Evolutionary conservation across 2,329 filamentous ascomycete genomes (phyloP).

Genomic region (Fusarium oligoseptatum): DNA sequence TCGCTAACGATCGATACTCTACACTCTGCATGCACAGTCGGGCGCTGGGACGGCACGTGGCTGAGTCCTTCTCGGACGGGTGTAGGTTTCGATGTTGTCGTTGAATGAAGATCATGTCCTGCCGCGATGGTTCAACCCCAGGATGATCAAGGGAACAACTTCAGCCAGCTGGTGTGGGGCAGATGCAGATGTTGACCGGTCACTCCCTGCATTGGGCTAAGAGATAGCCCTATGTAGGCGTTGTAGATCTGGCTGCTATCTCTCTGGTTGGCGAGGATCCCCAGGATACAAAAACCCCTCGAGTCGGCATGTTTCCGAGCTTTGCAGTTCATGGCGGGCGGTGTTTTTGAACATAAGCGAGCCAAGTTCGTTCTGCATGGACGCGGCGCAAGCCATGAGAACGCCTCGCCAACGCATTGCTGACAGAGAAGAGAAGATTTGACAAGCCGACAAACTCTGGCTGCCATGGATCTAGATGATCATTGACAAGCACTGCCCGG

Average conservation of each 20-base stretch:
- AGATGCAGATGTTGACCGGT: conserved; percentile 19
- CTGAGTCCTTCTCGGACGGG: not conserved
- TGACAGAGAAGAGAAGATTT: not conserved
- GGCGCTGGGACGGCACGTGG: not conserved
- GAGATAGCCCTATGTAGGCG: conserved; percentile 30
- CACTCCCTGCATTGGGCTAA: conserved; percentile 28
- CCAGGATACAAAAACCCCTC: not conserved
- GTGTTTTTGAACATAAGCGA: not conserved
- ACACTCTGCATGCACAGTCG: not conserved
- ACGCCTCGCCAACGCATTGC: conserved; percentile 5
- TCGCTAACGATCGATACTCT: not conserved
- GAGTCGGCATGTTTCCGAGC: conserved; percentile 21
- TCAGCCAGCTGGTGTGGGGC: conserved; percentile 24
- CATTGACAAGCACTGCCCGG: not conserved
- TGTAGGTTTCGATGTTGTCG: not conserved
- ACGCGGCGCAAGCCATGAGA: conserved; percentile 11
- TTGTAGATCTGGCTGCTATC: conserved; percentile 15
- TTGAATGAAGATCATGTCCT: not conserved
- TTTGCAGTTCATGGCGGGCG: not conserved
- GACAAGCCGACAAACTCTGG: not conserved
- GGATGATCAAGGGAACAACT: not conserved
- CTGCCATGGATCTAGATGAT: not conserved
- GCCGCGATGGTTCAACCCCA: not conserved
- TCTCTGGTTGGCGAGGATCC: conserved; percentile 10
- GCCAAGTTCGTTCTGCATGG: conserved; percentile 1